Base-by-base conservation (phyloP, 179 eudicot species). In the Vitellaria paradoxa region DNA sequence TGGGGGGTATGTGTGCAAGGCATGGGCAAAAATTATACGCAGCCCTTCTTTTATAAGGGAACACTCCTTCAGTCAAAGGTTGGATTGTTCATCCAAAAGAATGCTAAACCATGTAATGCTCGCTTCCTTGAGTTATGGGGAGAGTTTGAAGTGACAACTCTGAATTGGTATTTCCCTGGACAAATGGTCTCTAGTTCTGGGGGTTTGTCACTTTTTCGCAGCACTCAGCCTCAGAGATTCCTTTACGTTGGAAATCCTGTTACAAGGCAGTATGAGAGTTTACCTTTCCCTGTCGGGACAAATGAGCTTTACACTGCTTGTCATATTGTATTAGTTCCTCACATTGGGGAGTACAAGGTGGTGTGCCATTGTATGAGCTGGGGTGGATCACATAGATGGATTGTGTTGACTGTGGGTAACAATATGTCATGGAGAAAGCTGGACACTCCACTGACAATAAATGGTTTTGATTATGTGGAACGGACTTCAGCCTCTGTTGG, bases 291-390 rank as follows among this genome's bases (percentile, higher is more conserved):
- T 53, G 11, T 53, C 14, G 57, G 17, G 21, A 13, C 50, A n/a
- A 45, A 69, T 9, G 73, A 69, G 57, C 56, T n/a, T 69, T 46
- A n/a, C 13, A 13, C 11, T 49, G 57, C 56, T 69, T 20, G 37
- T 55, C 57, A 69, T 55, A 69, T 69, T 55, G 12, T 57, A 5
- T 47, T 69, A 8, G 37, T 69, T 69, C 73, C 73, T 47, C 57
- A 69, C 50, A 69, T 0, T 69, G 50, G 18, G 73, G 26, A 69
- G 52, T 69, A 69, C 57, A 69, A 69, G 73, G 73, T 69, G 23
- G 50, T 69, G 5, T 69, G 57, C 15, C 57, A 18, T 69, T 69
- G 73, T n/a, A 30, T 69, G n/a, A 20, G 30, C 11, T 49, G n/a
- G 50, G 9, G 26, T 4, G 24, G 46, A 24, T 30, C 9, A n/a